A percentile compares a stretch with the other conserved stretches of the same genome.
These are phyloP conservation scores for Basipetospora chlamydospora DNA, from an alignment of 2,329 filamentous ascomycete genomes.

Conservation along the genomic window DNA sequence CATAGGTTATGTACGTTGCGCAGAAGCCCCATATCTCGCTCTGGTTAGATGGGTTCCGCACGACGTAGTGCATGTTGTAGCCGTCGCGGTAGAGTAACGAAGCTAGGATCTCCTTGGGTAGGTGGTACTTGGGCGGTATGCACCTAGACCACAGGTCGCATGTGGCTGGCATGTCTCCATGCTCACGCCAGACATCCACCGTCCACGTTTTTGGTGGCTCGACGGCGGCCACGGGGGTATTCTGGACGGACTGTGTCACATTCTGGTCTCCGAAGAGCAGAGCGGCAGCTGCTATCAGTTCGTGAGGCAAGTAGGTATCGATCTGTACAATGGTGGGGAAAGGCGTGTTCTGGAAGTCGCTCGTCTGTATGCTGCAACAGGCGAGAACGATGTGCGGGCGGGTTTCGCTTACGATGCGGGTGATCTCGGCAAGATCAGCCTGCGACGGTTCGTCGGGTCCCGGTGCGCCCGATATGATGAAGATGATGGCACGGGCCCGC, in stretches of 20 bases:
- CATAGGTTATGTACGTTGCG: constrained; percentile 44
- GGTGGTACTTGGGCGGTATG: constrained; percentile 29
- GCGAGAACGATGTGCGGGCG: constrained; percentile 37
- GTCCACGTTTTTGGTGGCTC: constrained; percentile 23
- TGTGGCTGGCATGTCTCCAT: constrained; percentile 22
- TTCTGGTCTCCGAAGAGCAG: constrained; percentile 30
- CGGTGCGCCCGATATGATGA: constrained; percentile 40
- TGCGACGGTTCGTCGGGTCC: constrained; percentile 34
- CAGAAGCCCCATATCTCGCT: constrained; percentile 42
- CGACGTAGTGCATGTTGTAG: constrained; percentile 42
- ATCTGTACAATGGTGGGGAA: constrained; percentile 40
- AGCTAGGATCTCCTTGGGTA: constrained; percentile 26
- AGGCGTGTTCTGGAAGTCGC: constrained; percentile 21
- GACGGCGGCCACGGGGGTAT: constrained; percentile 9
- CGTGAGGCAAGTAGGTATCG: constrained; percentile 28
- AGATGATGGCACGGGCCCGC: constrained; percentile 42
- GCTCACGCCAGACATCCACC: constrained; percentile 25
- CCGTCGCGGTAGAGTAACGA: constrained; percentile 37
- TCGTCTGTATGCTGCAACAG: constrained; percentile 29
- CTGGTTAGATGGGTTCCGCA: constrained; percentile 27
- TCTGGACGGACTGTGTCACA: not conserved
- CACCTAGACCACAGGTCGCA: constrained; percentile 32
- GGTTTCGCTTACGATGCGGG: constrained; percentile 27
- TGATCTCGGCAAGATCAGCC: constrained; percentile 32
- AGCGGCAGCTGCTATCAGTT: constrained; percentile 34